Percentiles rank a stretch among this genome's conserved stretches.
phyloP scores from a whole-genome alignment of 139 green algal genomes.

The Chlorella sorokiniana region DNA sequence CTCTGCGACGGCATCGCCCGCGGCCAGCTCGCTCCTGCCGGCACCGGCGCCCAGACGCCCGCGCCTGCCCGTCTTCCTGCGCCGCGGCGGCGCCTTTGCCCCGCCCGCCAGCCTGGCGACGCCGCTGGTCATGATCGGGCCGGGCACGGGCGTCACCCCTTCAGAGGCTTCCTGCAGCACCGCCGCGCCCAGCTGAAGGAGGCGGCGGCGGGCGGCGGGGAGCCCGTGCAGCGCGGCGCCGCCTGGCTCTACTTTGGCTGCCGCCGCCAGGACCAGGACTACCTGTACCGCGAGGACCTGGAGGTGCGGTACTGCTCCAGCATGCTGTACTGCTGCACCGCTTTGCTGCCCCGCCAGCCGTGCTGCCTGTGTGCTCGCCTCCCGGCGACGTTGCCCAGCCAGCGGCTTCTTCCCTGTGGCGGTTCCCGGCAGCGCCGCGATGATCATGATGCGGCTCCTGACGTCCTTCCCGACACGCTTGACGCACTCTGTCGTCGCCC shows the following conservation, averaged over 20 bases:
- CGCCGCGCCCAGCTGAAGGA: neutral
- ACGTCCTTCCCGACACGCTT: neutral
- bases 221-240: slow-evolving; percentile 32
- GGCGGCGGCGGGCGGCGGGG: neutral
- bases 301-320: neutral
- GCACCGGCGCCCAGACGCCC: neutral
- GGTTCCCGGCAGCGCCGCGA: no score
- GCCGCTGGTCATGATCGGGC: slow-evolving; percentile 80
- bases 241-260: slow-evolving; percentile 89
- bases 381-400: no score
- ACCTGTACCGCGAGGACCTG: slow-evolving; percentile 77
- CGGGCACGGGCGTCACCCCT: slow-evolving; percentile 89
- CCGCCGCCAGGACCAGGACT: slow-evolving; percentile 71
- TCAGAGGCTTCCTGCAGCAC: slow-evolving; percentile 79
- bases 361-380: neutral
- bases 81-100: slow-evolving; percentile 56
- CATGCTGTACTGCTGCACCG: neutral
- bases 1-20: slow-evolving; percentile 34
- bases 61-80: slow-evolving; percentile 34
- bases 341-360: neutral
- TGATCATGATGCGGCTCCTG: no score
- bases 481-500: neutral
- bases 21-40: neutral
- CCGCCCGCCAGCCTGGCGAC: slow-evolving; percentile 44
- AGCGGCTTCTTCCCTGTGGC: no score